phyloP scores from a whole-genome alignment of 1,284 basidiomycete species.

The Cryptococcus sp. region DNA sequence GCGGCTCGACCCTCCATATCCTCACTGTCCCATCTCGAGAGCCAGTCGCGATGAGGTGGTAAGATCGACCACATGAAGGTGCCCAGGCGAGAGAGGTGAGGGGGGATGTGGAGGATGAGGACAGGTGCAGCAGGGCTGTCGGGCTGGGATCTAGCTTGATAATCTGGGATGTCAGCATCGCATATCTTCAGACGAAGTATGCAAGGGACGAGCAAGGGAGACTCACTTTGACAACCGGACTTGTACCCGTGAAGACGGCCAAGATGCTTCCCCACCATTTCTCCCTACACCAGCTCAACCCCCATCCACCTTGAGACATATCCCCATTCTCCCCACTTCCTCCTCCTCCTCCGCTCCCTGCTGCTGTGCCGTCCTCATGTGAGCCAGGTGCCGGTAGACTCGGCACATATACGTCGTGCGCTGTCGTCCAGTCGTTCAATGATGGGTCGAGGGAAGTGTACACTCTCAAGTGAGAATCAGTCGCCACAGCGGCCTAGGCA shows the following conservation, averaged over 20 bases:
- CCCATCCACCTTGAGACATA: constrained; percentile 80
- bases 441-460: constrained; percentile 86
- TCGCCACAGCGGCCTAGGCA: constrained; percentile 70
- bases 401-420: constrained; percentile 71
- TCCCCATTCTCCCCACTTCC: constrained; percentile 10
- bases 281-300: constrained; percentile 88
- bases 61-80: constrained; percentile 80
- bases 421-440: constrained; percentile 69
- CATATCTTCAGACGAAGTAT: neutral
- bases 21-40: constrained; percentile 75
- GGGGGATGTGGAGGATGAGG: constrained; percentile 42
- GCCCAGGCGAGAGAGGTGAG: constrained; percentile 83
- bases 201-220: neutral
- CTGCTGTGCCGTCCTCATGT: constrained; percentile 16
- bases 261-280: constrained; percentile 85
- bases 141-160: constrained; percentile 49
- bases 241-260: constrained; percentile 66
- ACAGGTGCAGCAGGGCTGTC: constrained; percentile 38
- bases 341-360: neutral
- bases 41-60: constrained; percentile 85
- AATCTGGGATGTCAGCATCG: constrained; percentile 36
- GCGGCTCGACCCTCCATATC: constrained; percentile 70
- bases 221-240: constrained; percentile 66
- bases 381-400: constrained; percentile 39
- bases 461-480: constrained; percentile 76